Evolutionary conservation across 2,329 filamentous ascomycete genomes (phyloP), one percentile per base, ranked within the genome.

Genomic region (Calonectria pauciramosa): DNA sequence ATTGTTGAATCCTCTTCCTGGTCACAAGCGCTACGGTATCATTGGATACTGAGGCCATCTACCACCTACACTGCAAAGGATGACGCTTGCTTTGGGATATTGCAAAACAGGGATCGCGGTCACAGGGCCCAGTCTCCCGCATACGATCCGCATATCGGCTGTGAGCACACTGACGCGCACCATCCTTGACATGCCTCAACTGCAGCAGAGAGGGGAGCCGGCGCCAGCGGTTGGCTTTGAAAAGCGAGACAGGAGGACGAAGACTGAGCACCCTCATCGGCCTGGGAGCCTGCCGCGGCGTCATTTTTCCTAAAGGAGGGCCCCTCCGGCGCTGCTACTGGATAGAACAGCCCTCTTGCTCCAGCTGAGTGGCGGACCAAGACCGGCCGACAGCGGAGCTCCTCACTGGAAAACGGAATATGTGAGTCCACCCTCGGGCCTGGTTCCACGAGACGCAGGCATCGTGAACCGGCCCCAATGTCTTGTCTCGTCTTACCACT

Each of bases 311-410:
- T 11, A 10, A 10, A 41, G 56, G 56, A 63, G 36, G 56, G 56
- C 36, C 1, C 4, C 36, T 41, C 23, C 28, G 56, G 16, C 34
- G 4, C 13, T 41, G 56, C 36, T 41, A 63, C 56, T 63, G 56
- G 56, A 63, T 34, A 41, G 56, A 63, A 14, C 14, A 20, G 23
- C 11, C 5, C 9, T 38, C 56, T 47, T 47, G 34, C n/a, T 38
- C 9, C 56, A 63, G 56, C 23, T 8, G 56, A 63, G 34, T 26
- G 56, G 56, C 56, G 56, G 34, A 23, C 36, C 36, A 63, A 63
- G 56, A 2, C 56, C 32, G 32, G 52, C 70, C 70, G 52, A 67
- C 52, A 68, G 68, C 68, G 70, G 70, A 72, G 70, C 70, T 72
- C 70, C 70, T 65, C 59, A 23, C 20, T 11, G n/a, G 52, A 38